Percentiles rank a stretch among this genome's conserved stretches.
phyloP scores from a whole-genome alignment of 768 basidiomycete genomes.

The Suillus hirtellus region DNA sequence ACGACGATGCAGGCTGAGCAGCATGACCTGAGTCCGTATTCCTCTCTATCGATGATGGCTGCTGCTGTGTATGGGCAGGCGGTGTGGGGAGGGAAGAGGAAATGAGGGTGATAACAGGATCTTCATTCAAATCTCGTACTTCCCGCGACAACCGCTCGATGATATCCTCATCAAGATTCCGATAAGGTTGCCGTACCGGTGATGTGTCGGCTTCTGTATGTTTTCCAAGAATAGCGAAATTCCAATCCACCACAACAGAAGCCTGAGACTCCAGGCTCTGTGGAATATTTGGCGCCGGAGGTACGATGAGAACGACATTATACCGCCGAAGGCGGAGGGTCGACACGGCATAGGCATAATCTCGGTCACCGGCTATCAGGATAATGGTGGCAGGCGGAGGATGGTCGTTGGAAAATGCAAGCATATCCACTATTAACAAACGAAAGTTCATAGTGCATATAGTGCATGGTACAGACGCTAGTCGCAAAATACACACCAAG shows the following conservation, averaged over 20 bases:
- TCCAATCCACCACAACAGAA: slow-evolving; percentile 53
- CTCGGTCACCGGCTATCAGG: slow-evolving; percentile 69
- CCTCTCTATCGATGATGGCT: slow-evolving; percentile 16
- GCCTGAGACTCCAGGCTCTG: slow-evolving; percentile 55
- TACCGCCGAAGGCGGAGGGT: slow-evolving; percentile 55
- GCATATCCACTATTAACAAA: slow-evolving; percentile 60
- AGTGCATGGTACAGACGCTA: slow-evolving; percentile 2
- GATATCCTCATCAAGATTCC: slow-evolving; percentile 26
- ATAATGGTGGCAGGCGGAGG: slow-evolving; percentile 53
- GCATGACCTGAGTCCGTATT: not conserved
- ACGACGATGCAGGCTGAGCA: not conserved
- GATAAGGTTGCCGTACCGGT: slow-evolving; percentile 26
- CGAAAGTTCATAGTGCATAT: slow-evolving; percentile 4
- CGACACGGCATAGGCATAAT: slow-evolving; percentile 64
- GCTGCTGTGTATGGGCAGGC: slow-evolving; percentile 16
- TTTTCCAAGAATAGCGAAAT: slow-evolving; percentile 37
- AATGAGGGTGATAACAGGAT: slow-evolving; percentile 12
- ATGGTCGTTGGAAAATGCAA: slow-evolving; percentile 64
- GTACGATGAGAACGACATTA: slow-evolving; percentile 51
- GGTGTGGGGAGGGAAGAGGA: slow-evolving; percentile 8
- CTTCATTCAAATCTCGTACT: slow-evolving; percentile 19
- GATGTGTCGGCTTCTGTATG: slow-evolving; percentile 19
- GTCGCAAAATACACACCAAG: slow-evolving; percentile 34
- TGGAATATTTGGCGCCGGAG: slow-evolving; percentile 37
- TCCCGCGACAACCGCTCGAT: slow-evolving; percentile 22